Evolutionary conservation across 306 rosid genomes (phyloP), one percentile per base, ranked within the genome.

Genomic region (Gillenia trifoliata): DNA sequence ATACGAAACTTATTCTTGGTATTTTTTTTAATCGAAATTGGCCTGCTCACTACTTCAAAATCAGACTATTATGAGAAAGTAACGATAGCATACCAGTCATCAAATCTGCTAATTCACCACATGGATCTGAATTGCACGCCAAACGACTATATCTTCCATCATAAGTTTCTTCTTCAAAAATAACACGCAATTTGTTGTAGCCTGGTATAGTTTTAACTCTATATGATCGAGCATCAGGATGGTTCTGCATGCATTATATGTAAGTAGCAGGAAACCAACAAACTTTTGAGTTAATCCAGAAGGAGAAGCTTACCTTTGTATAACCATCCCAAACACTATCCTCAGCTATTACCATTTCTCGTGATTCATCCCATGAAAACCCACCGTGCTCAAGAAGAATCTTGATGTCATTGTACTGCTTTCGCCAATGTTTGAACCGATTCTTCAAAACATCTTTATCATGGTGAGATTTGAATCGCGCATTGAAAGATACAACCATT

Each of bases 391-490:
- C 79, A 72, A 91, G 92, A 80, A 91, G 87, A 57, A 55, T 65
- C 83, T 83, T 75, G 66, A 89, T 78, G 34, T 89, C 97, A 78
- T 79, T 89, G 81, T 87, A 87, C 79, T 87, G 89, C 76, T 89
- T 82, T 85, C 86, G 84, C 77, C 87, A 78, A 78, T 89, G 87
- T 75, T 89, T 89, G 89, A 72, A 85, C 55, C 97, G 84, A 70
- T 87, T 91, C 84, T 91, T 91, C 81, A 89, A 83, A 71, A 89
- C 88, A 71, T 91, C 97, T 77, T 87, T 84, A 83, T 87, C 92
- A 81, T 85, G 81, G 62, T 77, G 87, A 81, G 90, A 82, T 79
- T 84, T 81, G 75, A 91, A 91, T 79, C 59, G 87, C 13, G 70
- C 73, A 70, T 89, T 91, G 83, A 91, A 91, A 78, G 81, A 68